Base-by-base conservation (phyloP, 805 yeast species). In the Kodamaea kaohsiungensis region DNA sequence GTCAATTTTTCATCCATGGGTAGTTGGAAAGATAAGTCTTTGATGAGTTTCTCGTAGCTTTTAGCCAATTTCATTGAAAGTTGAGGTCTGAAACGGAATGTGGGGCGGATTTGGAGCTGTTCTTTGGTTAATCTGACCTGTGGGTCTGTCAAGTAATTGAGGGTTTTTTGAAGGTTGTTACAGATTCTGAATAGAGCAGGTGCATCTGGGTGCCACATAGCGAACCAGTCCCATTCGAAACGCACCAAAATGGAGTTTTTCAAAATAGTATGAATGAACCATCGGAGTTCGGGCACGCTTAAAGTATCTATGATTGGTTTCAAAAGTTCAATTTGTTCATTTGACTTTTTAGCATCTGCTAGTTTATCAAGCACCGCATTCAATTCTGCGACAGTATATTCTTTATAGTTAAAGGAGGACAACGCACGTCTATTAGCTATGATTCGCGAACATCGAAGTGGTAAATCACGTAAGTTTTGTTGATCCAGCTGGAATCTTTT, bases 151-250 rank as follows among this genome's bases (percentile, higher is more conserved):
- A 91, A 70, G 65, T 78, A 73, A 55, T 70, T 59, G 56, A 91
- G 84, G 0, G 89, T 86, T 8, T 78, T 70, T 56, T 82, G 77
- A 48, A 91, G 67, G 61, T 84, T 83, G 52, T 84, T 83, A 2
- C 91, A 88, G 6, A 88, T 84, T 55, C 85, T 82, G 56, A 78
- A 83, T 25, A 89, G 79, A 2, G 77, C 78, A 8, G 77, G 72
- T 0, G 96, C 93, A 66, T 90, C 92, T 0, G 91, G 91, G 67
- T 91, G 96, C 89, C 92, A 91, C 27, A 71, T 60, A 4, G 68
- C 61, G 48, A 91, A 70, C 53, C 91, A 77, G 10, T 77, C 69
- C 27, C 78, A 76, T 59, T 89, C 93, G 55, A 85, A 77, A 7
- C 84, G 79, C 3, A 85, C 80, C n/a, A 89, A 69, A n/a, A 85